Base-by-base conservation (phyloP, 495 filamentous ascomycete genomes). In the Penicillium nucicola region DNA sequence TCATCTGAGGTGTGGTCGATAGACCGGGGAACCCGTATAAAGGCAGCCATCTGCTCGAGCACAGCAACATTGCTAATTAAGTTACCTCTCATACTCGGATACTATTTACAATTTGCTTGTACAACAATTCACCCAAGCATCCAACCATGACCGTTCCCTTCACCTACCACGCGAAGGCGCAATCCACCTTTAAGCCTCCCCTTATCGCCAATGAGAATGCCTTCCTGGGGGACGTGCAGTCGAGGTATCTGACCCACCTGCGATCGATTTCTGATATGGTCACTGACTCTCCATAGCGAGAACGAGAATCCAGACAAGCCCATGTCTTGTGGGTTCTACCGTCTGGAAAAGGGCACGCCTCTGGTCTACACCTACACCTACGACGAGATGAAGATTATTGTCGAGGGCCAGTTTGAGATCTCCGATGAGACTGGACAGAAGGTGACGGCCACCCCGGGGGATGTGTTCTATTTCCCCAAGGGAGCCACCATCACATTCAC, bases 381-480 rank as follows among this genome's bases (percentile, higher is more conserved):
- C 64, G 79, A 89, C 55, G 87, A 89, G 70, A 88, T 81, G 81
- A 89, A 89, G 72, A 87, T 90, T 53, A 87, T 90, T 53, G 69
- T 92, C 6, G 87, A 91, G 56, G 88, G 88, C 42, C 78, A 82
- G 54, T 89, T 87, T 56, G 80, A 86, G 54, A 89, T 92, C 55
- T 74, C 75, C 7, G 84, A 88, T 65, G 86, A 86, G 69, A 79
- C 77, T 7, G 86, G 85, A 20, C 79, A 86, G 57, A 84, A 79
- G 52, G 86, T 87, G 15, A 80, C 82, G 37, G 87, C 83, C 8
- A 71, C 64, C 28, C 78, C 80, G 22, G 88, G 88, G 2, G 87
- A 91, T 71, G 85, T 90, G 45, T 88, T 91, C 57, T 85, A 85
- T 58, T 87, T 90, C 62, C 84, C 85, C 53, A 88, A 87, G 72